phyloP scores from a whole-genome alignment of 768 basidiomycete species.

The Gloeostereum incarnatum region DNA sequence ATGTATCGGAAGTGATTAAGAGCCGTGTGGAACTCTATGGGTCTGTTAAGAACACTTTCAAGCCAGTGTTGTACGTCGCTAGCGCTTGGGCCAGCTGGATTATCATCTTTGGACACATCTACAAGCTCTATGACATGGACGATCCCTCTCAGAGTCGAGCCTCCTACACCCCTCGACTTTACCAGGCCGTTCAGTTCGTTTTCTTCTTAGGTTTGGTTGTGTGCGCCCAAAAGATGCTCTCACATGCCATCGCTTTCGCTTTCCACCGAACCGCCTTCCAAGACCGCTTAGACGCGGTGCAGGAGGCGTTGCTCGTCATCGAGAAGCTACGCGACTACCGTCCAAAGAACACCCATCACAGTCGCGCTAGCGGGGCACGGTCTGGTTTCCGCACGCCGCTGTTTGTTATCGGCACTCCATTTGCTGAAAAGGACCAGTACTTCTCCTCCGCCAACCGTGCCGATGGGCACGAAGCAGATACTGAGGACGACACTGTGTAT shows the following conservation, averaged over 20 bases:
- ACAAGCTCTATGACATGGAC: constrained; percentile 36
- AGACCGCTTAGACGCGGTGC: constrained; percentile 57
- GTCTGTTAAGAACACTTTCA: constrained; percentile 59
- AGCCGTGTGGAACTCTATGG: constrained; percentile 59
- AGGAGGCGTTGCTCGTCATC: constrained; percentile 43
- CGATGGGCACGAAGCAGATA: constrained; percentile 18
- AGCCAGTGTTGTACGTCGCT: constrained; percentile 66
- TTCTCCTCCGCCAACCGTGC: constrained; percentile 8
- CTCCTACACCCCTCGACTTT: constrained; percentile 50
- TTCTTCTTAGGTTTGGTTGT: constrained; percentile 68
- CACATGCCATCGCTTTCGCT: constrained; percentile 62
- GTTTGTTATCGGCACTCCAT: constrained; percentile 23
- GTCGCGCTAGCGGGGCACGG: constrained; percentile 12
- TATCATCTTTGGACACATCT: constrained; percentile 66
- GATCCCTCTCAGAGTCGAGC: constrained; percentile 38
- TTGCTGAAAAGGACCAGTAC: constrained; percentile 36
- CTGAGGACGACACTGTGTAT: constrained; percentile 15
- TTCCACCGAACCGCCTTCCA: constrained; percentile 74
- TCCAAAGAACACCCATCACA: constrained; percentile 28
- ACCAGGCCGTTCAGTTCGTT: constrained; percentile 58
- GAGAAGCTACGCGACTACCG: constrained; percentile 61
- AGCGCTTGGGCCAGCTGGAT: constrained; percentile 68
- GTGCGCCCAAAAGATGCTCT: constrained; percentile 57
- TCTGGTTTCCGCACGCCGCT: constrained; percentile 36
- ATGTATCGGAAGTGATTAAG: constrained; percentile 63